Conservation (phyloP, 225 moss, liverwort and hornwort genomes). For the Antitrichia curtipendula region DNA sequence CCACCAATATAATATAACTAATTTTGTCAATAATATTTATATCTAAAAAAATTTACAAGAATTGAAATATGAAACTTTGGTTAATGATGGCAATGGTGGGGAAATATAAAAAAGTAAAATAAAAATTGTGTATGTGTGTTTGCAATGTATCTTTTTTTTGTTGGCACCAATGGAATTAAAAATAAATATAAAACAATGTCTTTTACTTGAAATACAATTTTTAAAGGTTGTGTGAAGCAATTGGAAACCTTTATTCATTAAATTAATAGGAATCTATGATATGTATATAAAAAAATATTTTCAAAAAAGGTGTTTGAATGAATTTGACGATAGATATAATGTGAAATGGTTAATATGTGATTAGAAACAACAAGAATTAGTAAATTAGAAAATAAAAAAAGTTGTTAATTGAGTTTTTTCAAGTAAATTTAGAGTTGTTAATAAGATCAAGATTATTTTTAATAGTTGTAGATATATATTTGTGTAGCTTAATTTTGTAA, state of each 20-base stretch:
- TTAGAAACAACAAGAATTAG: not conserved
- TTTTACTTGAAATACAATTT: not conserved
- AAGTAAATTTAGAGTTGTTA: not conserved
- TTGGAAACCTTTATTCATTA: not conserved
- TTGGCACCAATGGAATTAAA: not conserved
- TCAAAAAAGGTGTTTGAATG: not conserved
- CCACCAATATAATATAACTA: not conserved
- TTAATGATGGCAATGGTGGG: accelerated
- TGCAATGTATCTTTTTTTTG: too few species aligned
- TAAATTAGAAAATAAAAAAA: not conserved
- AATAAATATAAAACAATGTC: not conserved
- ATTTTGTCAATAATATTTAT: not conserved
- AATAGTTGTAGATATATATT: not conserved
- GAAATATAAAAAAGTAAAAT: too few species aligned
- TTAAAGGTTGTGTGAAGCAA: too few species aligned
- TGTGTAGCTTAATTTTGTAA: not conserved
- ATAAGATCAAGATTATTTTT: not conserved
- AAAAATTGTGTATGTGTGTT: too few species aligned
- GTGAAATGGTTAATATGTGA: not conserved
- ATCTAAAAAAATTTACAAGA: not conserved
- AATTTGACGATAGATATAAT: not conserved
- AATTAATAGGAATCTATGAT: not conserved
- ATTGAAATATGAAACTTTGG: not conserved
- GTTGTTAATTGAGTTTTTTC: too few species aligned
- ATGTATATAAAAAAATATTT: not conserved